Conservation (phyloP, 192 early-diverging fungal genomes). For the Coemansia sp. region DNA sequence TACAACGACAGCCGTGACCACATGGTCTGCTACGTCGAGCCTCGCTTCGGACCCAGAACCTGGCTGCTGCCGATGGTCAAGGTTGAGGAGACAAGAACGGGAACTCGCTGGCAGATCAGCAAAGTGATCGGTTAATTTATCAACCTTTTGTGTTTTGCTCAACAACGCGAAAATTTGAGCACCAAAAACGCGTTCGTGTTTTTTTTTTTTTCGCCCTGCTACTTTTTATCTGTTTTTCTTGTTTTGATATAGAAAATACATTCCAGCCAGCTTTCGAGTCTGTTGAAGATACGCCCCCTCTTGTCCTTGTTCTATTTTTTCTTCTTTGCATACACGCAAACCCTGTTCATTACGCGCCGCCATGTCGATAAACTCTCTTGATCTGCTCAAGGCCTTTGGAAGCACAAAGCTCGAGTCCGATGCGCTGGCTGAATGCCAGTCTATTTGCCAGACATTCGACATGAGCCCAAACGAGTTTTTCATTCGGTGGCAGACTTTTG, state of each 20-base stretch:
- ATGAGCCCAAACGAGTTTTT: slow-evolving; percentile 44
- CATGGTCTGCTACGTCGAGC: slow-evolving; percentile 62
- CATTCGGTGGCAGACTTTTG: slow-evolving; percentile 50
- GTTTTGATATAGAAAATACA: background rate
- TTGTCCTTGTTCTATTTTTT: background rate
- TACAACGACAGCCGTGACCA: slow-evolving; percentile 65
- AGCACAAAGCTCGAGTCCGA: slow-evolving; percentile 38
- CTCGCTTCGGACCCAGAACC: slow-evolving; percentile 69
- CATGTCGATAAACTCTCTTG: slow-evolving; percentile 15
- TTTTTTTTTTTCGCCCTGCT: background rate
- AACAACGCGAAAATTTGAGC: background rate
- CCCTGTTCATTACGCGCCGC: background rate
- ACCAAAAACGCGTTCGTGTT: slow-evolving; percentile 1
- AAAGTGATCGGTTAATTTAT: slow-evolving; percentile 34
- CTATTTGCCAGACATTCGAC: slow-evolving; percentile 45
- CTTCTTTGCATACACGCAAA: slow-evolving; percentile 2
- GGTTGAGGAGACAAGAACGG: slow-evolving; percentile 62
- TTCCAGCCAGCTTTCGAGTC: no score
- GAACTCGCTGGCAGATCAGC: slow-evolving; percentile 66
- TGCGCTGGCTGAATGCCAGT: slow-evolving; percentile 41
- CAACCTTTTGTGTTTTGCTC: background rate
- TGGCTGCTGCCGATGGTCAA: slow-evolving; percentile 72
- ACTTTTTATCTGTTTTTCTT: no score
- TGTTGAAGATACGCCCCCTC: background rate
- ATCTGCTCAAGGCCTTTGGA: slow-evolving; percentile 42